Base-by-base conservation (phyloP, 202 grass and related monocot genomes). In the Schoenoplectus triqueter region DNA sequence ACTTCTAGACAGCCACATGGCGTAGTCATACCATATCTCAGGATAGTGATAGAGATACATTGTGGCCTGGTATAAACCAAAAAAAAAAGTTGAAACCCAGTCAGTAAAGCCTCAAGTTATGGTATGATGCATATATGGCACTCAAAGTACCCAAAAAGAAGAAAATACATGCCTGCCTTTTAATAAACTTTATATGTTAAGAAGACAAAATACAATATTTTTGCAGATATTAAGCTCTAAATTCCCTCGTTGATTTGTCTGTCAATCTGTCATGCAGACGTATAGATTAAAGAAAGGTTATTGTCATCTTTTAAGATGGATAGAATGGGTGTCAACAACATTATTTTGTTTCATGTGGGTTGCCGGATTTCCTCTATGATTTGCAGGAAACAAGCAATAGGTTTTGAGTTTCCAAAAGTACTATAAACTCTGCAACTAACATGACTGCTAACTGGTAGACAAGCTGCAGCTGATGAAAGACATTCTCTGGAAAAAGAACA, bases 1-100 rank as follows among this genome's bases (percentile, higher is more conserved):
- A 13, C 84, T 95, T 73, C 88, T 95, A 47, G 84, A 89, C 84
- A 95, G 88, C 95, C 93, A 98, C 64, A 79, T 95, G 66, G 91
- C 90, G 85, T 94, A 98, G 86, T 95, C 95, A 88, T 95, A 95
- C 95, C 95, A 95, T 89, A 92, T 84, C 90, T 98, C 95, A 92
- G 95, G 93, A 88, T 98, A 91, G 87, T 98, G 93, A 80, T 98
- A 95, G 20, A 98, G 88, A 89, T 98, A 95, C 91, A 98, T 95
- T 84, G 95, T 87, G 66, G 93, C 92, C 93, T 98, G 88, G 18
- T 64, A 82, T 68, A 81, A 70, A 8, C 80, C 81, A 86, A 82
- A 69, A n/a, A 20, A n/a, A 15, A 10, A 56, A 57, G 13, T 44
- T 60, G 3, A 55, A 55, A 76, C 72, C 10, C 11, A 31, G 20